Percentiles rank a stretch among this genome's conserved stretches.
Evolutionary conservation across 2,329 filamentous ascomycete species (phyloP).

Genomic region (Trichoderma oligosporum): DNA sequence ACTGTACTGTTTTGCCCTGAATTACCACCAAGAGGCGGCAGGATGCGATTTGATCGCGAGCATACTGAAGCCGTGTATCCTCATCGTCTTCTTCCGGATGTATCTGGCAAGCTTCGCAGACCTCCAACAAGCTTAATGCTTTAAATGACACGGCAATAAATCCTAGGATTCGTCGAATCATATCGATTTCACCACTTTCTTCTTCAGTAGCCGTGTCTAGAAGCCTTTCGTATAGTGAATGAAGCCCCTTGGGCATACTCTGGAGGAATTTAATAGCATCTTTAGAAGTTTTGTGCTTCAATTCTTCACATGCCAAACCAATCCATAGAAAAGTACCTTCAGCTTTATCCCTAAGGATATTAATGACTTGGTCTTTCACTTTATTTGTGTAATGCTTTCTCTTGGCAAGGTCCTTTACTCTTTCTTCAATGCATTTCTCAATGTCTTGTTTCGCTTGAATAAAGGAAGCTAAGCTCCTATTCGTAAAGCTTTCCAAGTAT

Average conservation of each 20-base stretch:
- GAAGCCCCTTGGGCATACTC: constrained; percentile 24
- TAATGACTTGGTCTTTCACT: constrained; percentile 19
- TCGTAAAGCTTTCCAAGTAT: background rate
- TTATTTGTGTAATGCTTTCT: constrained; percentile 23
- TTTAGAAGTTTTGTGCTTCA: constrained; percentile 22
- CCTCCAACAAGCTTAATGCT: constrained; percentile 21
- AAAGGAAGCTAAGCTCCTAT: constrained; percentile 26
- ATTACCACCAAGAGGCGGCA: constrained; percentile 22
- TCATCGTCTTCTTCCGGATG: constrained; percentile 15
- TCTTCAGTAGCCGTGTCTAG: constrained; percentile 13
- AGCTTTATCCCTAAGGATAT: constrained; percentile 24
- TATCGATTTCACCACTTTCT: background rate
- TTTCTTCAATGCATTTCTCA: constrained; percentile 23
- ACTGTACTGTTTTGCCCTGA: constrained; percentile 20
- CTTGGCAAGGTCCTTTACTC: constrained; percentile 18
- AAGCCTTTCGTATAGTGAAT: constrained; percentile 21
- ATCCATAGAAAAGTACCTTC: constrained; percentile 28
- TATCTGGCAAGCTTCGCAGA: constrained; percentile 20
- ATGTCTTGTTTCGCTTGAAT: constrained; percentile 22
- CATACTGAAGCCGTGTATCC: constrained; percentile 20
- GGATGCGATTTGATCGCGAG: constrained; percentile 16
- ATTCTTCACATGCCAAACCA: constrained; percentile 25
- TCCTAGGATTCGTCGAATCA: constrained; percentile 17
- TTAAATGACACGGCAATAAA: constrained; percentile 12
- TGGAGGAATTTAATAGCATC: constrained; percentile 23